Conservation (phyloP, 208 protist genomes). For the Spongospora subterranea region DNA sequence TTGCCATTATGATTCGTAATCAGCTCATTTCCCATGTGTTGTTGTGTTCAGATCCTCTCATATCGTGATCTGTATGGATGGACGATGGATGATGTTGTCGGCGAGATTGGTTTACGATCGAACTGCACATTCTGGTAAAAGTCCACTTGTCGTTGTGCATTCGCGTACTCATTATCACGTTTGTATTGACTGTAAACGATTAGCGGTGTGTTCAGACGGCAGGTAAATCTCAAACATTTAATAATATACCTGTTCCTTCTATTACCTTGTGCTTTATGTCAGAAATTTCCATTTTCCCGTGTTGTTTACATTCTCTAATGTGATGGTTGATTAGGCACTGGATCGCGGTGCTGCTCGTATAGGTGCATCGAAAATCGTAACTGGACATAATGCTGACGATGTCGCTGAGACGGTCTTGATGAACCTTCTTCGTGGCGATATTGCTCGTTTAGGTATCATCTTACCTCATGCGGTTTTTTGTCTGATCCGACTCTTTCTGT, state of each 20-base stretch:
- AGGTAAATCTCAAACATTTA: neutral
- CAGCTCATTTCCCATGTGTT: too few species aligned
- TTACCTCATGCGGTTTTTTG: neutral
- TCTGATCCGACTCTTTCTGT: too few species aligned
- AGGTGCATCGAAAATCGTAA: constrained; percentile 65
- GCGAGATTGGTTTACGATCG: neutral
- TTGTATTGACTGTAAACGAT: too few species aligned
- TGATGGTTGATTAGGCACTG: constrained; percentile 60
- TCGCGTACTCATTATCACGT: neutral
- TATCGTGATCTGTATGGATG: constrained; percentile 71
- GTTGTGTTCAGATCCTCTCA: constrained; percentile 59
- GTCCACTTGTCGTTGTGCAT: neutral
- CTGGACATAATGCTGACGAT: constrained; percentile 77
- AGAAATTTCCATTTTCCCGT: too few species aligned
- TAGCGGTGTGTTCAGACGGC: constrained; percentile 70
- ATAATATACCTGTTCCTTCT: too few species aligned
- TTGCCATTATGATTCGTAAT: too few species aligned
- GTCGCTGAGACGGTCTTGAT: constrained; percentile 73
- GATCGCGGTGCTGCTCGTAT: constrained; percentile 63
- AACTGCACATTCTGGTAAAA: constrained; percentile 69
- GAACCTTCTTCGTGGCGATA: constrained; percentile 69
- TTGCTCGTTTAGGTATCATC: neutral
- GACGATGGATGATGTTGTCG: constrained; percentile 69
- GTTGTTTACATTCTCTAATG: neutral
- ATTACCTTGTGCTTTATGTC: too few species aligned